phyloP scores from a whole-genome alignment of 495 filamentous ascomycete genomes.

The Trichoderma orchidacearum region DNA sequence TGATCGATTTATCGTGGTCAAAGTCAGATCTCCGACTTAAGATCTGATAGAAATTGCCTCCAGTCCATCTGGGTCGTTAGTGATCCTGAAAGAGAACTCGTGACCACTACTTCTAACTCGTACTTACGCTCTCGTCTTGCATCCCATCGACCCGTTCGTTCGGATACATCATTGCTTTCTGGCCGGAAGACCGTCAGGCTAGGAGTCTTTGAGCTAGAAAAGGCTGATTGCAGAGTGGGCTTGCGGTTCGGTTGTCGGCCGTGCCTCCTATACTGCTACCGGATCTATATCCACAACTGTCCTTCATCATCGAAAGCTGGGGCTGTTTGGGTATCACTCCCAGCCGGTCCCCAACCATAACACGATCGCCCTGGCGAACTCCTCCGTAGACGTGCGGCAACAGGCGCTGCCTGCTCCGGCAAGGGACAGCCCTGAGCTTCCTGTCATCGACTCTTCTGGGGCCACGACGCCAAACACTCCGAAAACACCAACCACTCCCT shows the following conservation, averaged over 20 bases:
- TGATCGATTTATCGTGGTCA: not conserved
- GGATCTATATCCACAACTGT: not conserved
- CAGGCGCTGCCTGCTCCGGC: not conserved
- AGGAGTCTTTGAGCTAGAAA: not conserved
- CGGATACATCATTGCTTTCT: too few species aligned
- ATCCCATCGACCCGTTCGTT: not conserved
- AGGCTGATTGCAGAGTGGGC: not conserved
- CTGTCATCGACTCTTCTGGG: not conserved
- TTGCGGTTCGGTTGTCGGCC: not conserved
- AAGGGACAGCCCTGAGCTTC: not conserved
- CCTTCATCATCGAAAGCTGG: not conserved
- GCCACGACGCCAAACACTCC: not conserved
- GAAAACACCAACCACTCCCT: constrained; percentile 1
- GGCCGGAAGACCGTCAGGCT: too few species aligned
- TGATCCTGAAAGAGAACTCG: too few species aligned
- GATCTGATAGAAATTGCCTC: too few species aligned
- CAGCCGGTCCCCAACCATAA: not conserved
- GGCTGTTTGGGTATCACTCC: constrained; percentile 3
- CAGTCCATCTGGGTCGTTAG: too few species aligned
- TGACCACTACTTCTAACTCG: too few species aligned
- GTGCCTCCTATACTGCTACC: not conserved
- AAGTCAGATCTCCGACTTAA: too few species aligned
- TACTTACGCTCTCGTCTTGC: not conserved
- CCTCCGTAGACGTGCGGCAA: not conserved
- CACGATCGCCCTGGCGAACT: not conserved